Base-by-base conservation (phyloP, 768 basidiomycete genomes). In the Tylopilus plumbeoviolaceoides region DNA sequence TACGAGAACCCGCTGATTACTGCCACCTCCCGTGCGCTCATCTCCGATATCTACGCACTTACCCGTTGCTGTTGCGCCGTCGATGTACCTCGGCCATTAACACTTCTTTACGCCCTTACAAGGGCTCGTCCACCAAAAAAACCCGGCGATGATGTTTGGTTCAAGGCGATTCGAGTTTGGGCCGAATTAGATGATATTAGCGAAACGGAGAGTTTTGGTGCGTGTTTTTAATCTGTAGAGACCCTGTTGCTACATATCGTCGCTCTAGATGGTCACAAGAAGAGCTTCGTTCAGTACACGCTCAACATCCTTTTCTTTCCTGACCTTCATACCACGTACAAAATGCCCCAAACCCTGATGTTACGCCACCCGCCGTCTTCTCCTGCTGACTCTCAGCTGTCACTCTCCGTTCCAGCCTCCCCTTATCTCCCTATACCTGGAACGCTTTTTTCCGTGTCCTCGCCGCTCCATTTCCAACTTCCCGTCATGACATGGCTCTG, bases 1-100 rank as follows among this genome's bases (percentile, higher is more conserved):
- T 91, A 91, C 62, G 87, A 91, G 71, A 91, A 91, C 61, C 89
- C 89, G 4, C 66, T 87, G 56, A 64, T 91, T 38, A 89, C 87
- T 31, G 86, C 88, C 33, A 86, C 82, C 7, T 87, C 88, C 35
- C 81, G 86, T 47, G 75, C 79, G 39, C 73, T 88, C 46, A 87
- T 91, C 54, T 75, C 82, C 47, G 87, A 90, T 60, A 84, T 91
- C 18, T 80, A 87, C 59, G 66, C 75, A 25, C 73, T 89, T 44
- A 80, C 84, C 8, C 78, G 76, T 21, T 80, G 81, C 33, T 69
- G 87, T 38, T 80, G 82, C 51, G 70, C 76, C 6, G 65, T 91
- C 28, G 81, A 89, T 63, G 73, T 87, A 20, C 87, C 89, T n/a
- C 73, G 78, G 51, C 88, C 88, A 7, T 67, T 79, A 35, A 80